Evolutionary conservation across 257 asterid species (phyloP).

Genomic region (Rauvolfia tetraphylla): DNA sequence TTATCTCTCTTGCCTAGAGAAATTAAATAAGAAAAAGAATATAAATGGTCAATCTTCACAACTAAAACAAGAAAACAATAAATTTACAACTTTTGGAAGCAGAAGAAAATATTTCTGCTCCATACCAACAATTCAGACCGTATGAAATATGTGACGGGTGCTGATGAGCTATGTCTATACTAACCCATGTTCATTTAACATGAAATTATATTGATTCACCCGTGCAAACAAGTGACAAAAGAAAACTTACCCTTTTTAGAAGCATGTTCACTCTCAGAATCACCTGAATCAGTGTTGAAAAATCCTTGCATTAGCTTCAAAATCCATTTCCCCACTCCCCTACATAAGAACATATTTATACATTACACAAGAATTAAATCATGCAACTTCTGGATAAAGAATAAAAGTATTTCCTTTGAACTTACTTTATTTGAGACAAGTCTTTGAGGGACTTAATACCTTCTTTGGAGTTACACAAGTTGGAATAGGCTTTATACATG

Average conservation of each 20-base stretch:
- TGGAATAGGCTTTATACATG: slow-evolving; percentile 64
- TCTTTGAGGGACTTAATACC: slow-evolving; percentile 65
- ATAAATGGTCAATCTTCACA: background rate
- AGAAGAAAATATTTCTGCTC: background rate
- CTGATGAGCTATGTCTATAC: background rate
- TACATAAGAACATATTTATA: slow-evolving; percentile 16
- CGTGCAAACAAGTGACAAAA: background rate
- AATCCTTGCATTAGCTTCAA: slow-evolving; percentile 77
- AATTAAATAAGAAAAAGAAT: slow-evolving; percentile 11
- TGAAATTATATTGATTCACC: background rate
- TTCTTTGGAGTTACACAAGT: slow-evolving; percentile 52
- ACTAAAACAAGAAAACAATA: slow-evolving; percentile 8
- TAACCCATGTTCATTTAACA: background rate
- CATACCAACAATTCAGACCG: background rate
- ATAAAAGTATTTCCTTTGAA: slow-evolving; percentile 1
- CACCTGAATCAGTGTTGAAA: slow-evolving; percentile 44
- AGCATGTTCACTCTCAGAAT: slow-evolving; percentile 40
- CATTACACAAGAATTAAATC: background rate
- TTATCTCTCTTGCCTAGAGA: slow-evolving; percentile 54
- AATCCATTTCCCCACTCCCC: slow-evolving; percentile 96
- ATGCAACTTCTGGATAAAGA: background rate
- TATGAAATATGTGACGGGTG: background rate
- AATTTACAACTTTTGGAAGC: background rate
- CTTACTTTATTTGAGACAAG: slow-evolving; percentile 76
- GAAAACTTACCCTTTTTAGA: slow-evolving; percentile 43